Base-by-base conservation (phyloP, 2,329 filamentous ascomycete genomes). In the Pezicula carpinea region DNA sequence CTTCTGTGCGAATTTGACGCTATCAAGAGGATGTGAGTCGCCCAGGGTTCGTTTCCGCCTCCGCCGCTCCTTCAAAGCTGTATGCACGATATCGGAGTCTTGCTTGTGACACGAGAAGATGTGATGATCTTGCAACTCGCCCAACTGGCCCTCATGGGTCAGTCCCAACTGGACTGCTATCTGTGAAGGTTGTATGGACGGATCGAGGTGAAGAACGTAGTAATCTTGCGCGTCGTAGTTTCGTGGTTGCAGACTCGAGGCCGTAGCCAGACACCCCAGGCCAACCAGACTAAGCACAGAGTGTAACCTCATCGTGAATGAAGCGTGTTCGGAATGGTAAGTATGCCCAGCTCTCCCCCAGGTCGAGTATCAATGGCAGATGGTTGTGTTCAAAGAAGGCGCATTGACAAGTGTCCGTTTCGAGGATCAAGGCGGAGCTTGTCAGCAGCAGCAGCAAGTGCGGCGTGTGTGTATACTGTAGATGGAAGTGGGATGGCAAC, bases 141-240 rank as follows among this genome's bases (percentile, higher is more conserved):
- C 87, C 15, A 97, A 75, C 39, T 80, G 80, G 32, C 92, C 92
- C 59, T 96, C 87, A 66, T 96, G 84, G 38, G 78, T 75, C 40
- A 96, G 73, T 17, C 88, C 89, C 7, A 99, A 72, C 18, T 81
- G 76, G 39, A 73, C 70, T 22, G 90, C 90, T 53, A 96, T 74
- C 34, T 85, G 74, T 19, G 77, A 69, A 14, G 90, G 89, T 13
- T 81, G 75, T 6, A 79, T 74, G 32, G 77, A 73, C 11, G 79
- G 70, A 49, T 85, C 80, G 60, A 99, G 78, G 56, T 96, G 87
- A 39, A 99, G 75, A 54, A 95, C 90, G 66, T 97, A 96, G 70
- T 95, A 97, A 67, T 99, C 92, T 68, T 90, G 82, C 33, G 79
- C 75, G 42, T 86, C 79, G 73, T 95, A 88, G 62, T 93, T 79